Conservation (phyloP, 2,329 filamentous ascomycete species). For the Ambrosiella xylebori region DNA sequence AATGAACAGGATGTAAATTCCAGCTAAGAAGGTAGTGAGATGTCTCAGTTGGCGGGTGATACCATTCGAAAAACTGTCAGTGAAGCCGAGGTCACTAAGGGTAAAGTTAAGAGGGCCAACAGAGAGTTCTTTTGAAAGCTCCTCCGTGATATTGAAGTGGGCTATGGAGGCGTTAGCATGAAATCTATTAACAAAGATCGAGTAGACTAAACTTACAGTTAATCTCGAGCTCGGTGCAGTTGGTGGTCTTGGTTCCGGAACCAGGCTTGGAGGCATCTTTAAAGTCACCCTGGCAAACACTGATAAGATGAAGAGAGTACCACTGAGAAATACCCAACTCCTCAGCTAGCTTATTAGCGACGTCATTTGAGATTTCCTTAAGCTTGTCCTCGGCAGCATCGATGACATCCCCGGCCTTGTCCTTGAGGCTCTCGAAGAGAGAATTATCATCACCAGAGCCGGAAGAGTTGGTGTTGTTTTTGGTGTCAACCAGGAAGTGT, state of each 20-base stretch:
- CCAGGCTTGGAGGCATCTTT: conserved; percentile 20
- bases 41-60: conserved; percentile 31
- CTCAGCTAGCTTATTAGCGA: conserved; percentile 25
- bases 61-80: conserved; percentile 17
- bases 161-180: conserved; percentile 14
- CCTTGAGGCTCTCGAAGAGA: conserved; percentile 18
- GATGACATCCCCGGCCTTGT: conserved; percentile 10
- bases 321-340: conserved; percentile 31
- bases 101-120: conserved; percentile 28
- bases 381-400: conserved; percentile 17
- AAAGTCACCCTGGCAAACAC: conserved; percentile 29
- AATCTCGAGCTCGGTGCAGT: conserved; percentile 26
- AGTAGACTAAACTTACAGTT: conserved; percentile 20
- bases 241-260: conserved; percentile 25
- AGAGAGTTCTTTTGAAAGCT: conserved; percentile 29
- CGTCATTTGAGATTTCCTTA: conserved; percentile 20
- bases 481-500: conserved; percentile 8
- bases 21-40: conserved; percentile 32
- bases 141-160: conserved; percentile 28
- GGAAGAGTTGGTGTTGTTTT: conserved; percentile 16
- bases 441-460: conserved; percentile 16
- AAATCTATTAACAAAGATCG: not conserved
- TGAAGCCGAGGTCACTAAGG: conserved; percentile 29
- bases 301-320: conserved; percentile 35
- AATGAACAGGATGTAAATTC: conserved; percentile 32